Percentiles rank a stretch among this genome's conserved stretches.
Evolutionary conservation across 2,329 filamentous ascomycete genomes (phyloP).

Genomic region (Cercospora beticola): DNA sequence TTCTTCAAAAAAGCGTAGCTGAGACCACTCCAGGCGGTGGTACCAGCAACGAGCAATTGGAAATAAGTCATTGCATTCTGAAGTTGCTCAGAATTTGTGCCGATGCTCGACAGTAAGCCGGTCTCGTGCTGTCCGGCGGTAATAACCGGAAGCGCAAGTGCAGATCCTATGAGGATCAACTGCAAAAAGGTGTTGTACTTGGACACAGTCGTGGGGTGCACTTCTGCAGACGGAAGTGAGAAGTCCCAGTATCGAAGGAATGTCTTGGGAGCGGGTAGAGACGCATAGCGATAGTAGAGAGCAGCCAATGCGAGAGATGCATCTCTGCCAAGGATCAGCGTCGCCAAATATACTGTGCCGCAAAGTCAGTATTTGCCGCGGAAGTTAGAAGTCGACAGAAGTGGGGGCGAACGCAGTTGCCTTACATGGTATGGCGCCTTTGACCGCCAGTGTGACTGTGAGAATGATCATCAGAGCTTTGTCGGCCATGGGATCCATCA

Average conservation of each 20-base stretch:
- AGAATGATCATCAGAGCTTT: constrained; percentile 93
- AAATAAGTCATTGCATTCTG: constrained; percentile 39
- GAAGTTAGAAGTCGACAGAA: constrained; percentile 10
- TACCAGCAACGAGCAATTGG: constrained; percentile 81
- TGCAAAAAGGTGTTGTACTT: constrained; percentile 93
- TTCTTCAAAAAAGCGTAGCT: constrained; percentile 91
- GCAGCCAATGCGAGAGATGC: constrained; percentile 78
- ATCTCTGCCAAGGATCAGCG: constrained; percentile 88
- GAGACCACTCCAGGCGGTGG: constrained; percentile 88
- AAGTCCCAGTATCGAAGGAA: constrained; percentile 96
- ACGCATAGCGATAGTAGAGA: constrained; percentile 95
- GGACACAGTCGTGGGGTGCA: constrained; percentile 77
- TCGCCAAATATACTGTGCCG: constrained; percentile 72
- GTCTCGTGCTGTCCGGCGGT: constrained; percentile 28
- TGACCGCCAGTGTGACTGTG: constrained; percentile 78
- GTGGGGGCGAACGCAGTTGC: constrained; percentile 18
- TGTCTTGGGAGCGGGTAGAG: constrained; percentile 88
- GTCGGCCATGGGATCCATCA: constrained; percentile 96
- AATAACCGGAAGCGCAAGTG: constrained; percentile 76
- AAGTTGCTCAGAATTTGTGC: constrained; percentile 33
- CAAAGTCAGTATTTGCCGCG: constrained; percentile 17
- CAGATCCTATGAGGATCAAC: constrained; percentile 78
- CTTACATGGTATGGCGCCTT: constrained; percentile 76
- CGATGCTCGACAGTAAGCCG: constrained; percentile 26
- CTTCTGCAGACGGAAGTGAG: constrained; percentile 81